These are phyloP conservation scores for Cryptosporidium meleagridis DNA, from an alignment of 169 alveolate species.

Conservation along the genomic window DNA sequence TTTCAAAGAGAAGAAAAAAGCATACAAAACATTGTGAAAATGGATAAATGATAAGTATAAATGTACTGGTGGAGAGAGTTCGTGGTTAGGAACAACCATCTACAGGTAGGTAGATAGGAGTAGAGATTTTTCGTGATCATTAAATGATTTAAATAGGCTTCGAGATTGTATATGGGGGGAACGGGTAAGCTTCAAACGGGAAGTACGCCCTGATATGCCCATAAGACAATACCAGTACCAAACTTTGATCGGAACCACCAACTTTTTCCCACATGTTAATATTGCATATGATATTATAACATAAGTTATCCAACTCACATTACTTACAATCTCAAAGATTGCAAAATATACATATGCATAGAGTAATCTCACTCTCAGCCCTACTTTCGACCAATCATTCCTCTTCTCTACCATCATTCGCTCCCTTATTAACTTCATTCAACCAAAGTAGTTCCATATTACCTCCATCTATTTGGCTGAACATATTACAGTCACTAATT, in stretches of 20 bases:
- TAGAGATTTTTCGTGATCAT: background rate
- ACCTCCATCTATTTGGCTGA: background rate
- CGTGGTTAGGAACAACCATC: background rate
- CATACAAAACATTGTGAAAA: background rate
- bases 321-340: background rate
- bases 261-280: slow-evolving; percentile 65
- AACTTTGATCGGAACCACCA: slow-evolving; percentile 26
- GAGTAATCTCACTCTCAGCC: background rate
- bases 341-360: background rate
- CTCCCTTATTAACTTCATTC: background rate
- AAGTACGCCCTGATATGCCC: slow-evolving; percentile 13
- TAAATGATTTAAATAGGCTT: background rate
- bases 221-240: background rate
- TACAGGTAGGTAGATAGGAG: background rate
- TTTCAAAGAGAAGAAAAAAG: too few relatives aligned
- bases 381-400: background rate
- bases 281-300: slow-evolving; percentile 26
- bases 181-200: slow-evolving; percentile 62
- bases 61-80: background rate
- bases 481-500: background rate
- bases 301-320: background rate
- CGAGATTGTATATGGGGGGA: slow-evolving; percentile 72
- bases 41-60: too few relatives aligned
- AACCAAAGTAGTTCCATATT: background rate
- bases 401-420: background rate